These are phyloP conservation scores for Scheffersomyces stipitis DNA, from an alignment of 805 yeast species.

Conservation along the genomic window DNA sequence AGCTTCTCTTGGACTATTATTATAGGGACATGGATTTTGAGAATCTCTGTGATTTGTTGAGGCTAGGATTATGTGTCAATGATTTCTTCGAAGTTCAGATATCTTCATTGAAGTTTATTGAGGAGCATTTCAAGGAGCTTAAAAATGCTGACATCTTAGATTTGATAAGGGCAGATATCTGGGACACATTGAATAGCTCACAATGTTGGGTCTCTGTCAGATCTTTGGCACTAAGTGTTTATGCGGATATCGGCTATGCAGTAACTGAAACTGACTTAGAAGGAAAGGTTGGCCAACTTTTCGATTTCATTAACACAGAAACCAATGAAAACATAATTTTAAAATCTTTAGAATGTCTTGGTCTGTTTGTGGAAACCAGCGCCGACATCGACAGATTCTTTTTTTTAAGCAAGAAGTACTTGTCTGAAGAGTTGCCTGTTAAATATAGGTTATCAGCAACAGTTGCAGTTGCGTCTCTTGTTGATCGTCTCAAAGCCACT, in stretches of 20 bases:
- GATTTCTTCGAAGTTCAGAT: constrained; percentile 46
- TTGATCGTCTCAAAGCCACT: constrained; percentile 1
- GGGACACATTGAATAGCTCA: constrained; percentile 19
- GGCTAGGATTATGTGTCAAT: constrained; percentile 35
- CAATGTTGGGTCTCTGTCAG: constrained; percentile 45
- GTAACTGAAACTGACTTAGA: constrained; percentile 2
- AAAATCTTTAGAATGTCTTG: constrained; percentile 49
- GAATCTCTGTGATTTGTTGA: constrained; percentile 23
- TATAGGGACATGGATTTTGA: constrained; percentile 10
- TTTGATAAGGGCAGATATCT: constrained; percentile 10
- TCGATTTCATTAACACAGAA: not conserved
- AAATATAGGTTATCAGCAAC: constrained; percentile 47
- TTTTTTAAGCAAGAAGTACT: constrained; percentile 23
- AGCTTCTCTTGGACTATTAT: constrained; percentile 26
- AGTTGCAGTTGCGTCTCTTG: constrained; percentile 32
- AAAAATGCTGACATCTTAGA: constrained; percentile 1
- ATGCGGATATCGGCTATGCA: constrained; percentile 7
- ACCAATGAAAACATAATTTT: constrained; percentile 12
- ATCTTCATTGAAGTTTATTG: constrained; percentile 35
- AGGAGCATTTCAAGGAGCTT: constrained; percentile 1
- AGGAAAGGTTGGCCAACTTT: too few relatives aligned
- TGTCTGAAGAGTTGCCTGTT: constrained; percentile 46
- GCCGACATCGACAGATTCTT: too few relatives aligned
- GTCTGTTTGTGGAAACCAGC: constrained; percentile 32
- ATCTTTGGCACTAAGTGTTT: constrained; percentile 36